Evolutionary conservation across 306 rosid genomes (phyloP).

Genomic region (Acacia confusa): DNA sequence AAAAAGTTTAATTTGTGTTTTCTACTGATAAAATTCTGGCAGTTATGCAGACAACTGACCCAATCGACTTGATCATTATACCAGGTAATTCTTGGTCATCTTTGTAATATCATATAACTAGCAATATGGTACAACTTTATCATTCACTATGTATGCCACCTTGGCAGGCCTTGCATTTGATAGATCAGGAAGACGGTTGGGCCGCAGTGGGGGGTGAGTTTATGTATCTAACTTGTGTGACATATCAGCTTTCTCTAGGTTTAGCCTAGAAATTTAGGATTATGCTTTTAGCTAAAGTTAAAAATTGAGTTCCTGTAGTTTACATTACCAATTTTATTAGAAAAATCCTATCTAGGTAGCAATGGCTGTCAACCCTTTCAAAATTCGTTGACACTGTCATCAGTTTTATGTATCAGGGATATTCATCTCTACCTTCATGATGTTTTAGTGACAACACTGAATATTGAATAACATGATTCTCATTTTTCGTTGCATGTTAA

Average conservation of each 20-base stretch:
- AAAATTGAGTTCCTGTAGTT: not conserved
- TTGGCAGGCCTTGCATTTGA: slow-evolving; percentile 74
- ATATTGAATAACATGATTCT: not conserved
- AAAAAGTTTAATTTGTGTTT: not conserved
- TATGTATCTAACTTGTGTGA: not conserved
- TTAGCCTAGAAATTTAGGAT: not conserved
- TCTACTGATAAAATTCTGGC: slow-evolving; percentile 31
- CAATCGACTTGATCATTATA: slow-evolving; percentile 64
- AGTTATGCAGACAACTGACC: slow-evolving; percentile 68
- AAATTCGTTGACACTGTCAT: too few relatives aligned
- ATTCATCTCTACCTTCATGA: not conserved
- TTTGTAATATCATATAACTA: not conserved
- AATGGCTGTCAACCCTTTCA: not conserved
- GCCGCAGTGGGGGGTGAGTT: slow-evolving; percentile 77
- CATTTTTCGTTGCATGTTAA: not conserved
- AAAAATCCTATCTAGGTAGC: not conserved
- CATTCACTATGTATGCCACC: slow-evolving; percentile 17
- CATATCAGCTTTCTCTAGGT: not conserved
- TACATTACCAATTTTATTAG: not conserved
- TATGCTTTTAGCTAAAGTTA: not conserved
- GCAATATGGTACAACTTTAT: not conserved
- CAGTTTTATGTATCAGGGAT: not conserved
- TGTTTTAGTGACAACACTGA: not conserved
- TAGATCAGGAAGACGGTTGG: slow-evolving; percentile 67
- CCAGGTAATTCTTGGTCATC: slow-evolving; percentile 49